phyloP scores from a whole-genome alignment of 1,139 yeast genomes.

The Candida tropicalis region DNA sequence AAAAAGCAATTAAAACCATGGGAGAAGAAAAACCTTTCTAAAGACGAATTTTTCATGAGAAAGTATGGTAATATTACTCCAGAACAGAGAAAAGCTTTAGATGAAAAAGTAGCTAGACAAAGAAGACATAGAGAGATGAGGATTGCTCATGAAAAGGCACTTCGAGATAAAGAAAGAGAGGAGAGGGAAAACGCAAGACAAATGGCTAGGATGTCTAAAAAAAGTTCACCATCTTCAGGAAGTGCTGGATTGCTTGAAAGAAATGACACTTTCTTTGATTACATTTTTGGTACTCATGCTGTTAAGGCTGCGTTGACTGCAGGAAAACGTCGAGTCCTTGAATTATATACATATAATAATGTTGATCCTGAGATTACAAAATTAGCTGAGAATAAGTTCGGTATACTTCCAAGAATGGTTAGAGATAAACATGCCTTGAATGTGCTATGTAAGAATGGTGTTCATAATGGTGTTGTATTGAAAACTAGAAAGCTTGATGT shows the following conservation, averaged over 20 bases:
- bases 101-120: slow-evolving; percentile 42
- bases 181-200: slow-evolving; percentile 11
- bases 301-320: slow-evolving; percentile 70
- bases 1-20: slow-evolving; percentile 30
- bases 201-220: slow-evolving; percentile 4
- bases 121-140: slow-evolving; percentile 27
- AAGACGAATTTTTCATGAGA: slow-evolving; percentile 44
- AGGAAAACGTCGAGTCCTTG: slow-evolving; percentile 56
- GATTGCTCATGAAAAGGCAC: slow-evolving; percentile 17
- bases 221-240: background rate
- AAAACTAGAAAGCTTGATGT: slow-evolving; percentile 63
- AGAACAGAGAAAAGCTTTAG: slow-evolving; percentile 30
- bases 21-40: slow-evolving; percentile 40
- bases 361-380: slow-evolving; percentile 38
- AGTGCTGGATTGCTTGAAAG: background rate
- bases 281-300: slow-evolving; percentile 75
- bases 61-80: slow-evolving; percentile 39
- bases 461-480: slow-evolving; percentile 80
- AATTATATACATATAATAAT: slow-evolving; percentile 52
- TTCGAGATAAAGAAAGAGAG: slow-evolving; percentile 13
- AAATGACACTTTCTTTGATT: slow-evolving; percentile 56
- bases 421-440: slow-evolving; percentile 61
- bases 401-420: slow-evolving; percentile 45
- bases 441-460: slow-evolving; percentile 63
- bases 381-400: slow-evolving; percentile 45